Evolutionary conservation across 306 rosid species (phyloP), one percentile per base, ranked within the genome.

Genomic region (Acacia confusa): DNA sequence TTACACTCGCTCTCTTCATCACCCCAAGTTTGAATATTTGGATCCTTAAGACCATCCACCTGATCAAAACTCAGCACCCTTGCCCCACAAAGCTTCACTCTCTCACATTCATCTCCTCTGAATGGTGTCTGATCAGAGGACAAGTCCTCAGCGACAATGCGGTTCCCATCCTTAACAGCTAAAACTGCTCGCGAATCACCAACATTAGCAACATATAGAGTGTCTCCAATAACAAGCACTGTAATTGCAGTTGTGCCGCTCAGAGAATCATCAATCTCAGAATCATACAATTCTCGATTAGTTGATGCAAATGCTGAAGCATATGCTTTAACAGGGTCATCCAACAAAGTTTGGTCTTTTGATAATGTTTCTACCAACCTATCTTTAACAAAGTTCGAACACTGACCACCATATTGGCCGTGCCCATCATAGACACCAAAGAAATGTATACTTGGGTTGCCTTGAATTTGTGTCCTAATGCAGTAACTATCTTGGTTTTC

Each of bases 401-500:
- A 96, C 75, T 82, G 86, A 9, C 88, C 69, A 34, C 99, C 99
- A 60, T 82, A 91, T 86, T 87, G 89, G 34, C 99, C 99, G 28
- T 96, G 99, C 63, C 99, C 99, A 81, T 96, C 99, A 82, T 78
- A 96, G 36, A 96, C 98, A 80, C 98, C 98, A 79, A 96, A 93
- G 89, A 96, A 93, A 85, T 96, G 99, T 66, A 79, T 41, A 86
- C 75, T 89, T 14, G 90, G 94, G 75, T 93, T 87, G 82, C 97
- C 98, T 91, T 85, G 94, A 74, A 96, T 79, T 58, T 90, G 88
- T 22, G 91, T 93, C 82, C 78, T 92, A 63, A 96, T 77, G 85
- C 96, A 87, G 83, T 81, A 90, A 78, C 94, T 84, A 69, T 96
- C 99, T 65, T 96, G 99, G 85, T 96, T 96, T 81, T 89, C 94